Evolutionary conservation across 805 yeast genomes (phyloP), one percentile per base, ranked within the genome.

Genomic region (Sugiyamaella lignohabitans): DNA sequence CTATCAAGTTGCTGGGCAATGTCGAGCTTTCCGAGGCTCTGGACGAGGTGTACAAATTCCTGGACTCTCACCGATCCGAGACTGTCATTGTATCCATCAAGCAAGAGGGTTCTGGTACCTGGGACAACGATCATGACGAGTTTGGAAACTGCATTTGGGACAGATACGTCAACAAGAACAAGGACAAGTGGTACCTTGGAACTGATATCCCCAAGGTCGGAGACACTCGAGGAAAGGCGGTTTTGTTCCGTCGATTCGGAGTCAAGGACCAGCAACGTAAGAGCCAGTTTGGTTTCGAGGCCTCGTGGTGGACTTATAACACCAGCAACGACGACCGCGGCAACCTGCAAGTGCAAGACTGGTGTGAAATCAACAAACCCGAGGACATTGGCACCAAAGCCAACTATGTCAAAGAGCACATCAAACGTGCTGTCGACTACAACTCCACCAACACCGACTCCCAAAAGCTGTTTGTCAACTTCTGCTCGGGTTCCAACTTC

Each of bases 191-290:
- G 87, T 80, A 73, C 63, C 68, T 84, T 53, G 68, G 71, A 14
- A 66, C 74, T 18, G 65, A 68, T 24, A 66, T 84, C 49, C 89
- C 93, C 34, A 69, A 62, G 18, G 53, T 84, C 39, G 74, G 79
- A 2, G 83, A 80, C 44, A 73, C 73, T 24, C 74, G 89, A 54
- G 89, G 91, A 17, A 84, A 81, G 61, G 76, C 70, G 17, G 59
- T 82, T 11, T 63, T 84, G 38, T 79, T 84, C 62, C 71, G 93
- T 59, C 73, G 93, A 59, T 84, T 83, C 57, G 84, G 84, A n/a
- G 78, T 78, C 32, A 65, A 69, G 20, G 68, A 78, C 53, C 20
- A 10, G 10, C 5, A 35, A 10, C 5, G 20, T 5, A 17, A 10
- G 20, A 38, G 14, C 30, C 23, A 38, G 16, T 77, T 73, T 55